Conservation (phyloP, 371 early-diverging fungal genomes). For the Smittium culicis region DNA sequence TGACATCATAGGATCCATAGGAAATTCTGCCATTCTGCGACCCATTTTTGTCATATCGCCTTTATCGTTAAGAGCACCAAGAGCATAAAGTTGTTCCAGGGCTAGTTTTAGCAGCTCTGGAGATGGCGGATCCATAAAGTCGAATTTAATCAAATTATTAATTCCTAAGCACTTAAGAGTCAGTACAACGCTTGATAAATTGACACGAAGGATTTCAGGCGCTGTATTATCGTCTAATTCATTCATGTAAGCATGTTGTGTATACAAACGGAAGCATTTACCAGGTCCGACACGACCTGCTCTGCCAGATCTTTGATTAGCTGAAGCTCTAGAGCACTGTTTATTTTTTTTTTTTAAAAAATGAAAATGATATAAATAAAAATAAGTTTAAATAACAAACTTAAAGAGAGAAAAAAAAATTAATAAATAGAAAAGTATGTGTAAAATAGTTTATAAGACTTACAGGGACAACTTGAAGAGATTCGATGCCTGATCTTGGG, state of each 20-base stretch:
- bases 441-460: constrained; percentile 31
- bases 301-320: constrained; percentile 95
- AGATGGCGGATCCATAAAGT: constrained; percentile 96
- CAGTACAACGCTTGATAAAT: constrained; percentile 81
- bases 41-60: constrained; percentile 94
- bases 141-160: constrained; percentile 89
- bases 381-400: background rate
- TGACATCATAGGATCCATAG: constrained; percentile 90
- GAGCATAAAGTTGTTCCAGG: constrained; percentile 83
- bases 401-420: constrained; percentile 19
- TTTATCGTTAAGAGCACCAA: constrained; percentile 87
- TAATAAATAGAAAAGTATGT: constrained; percentile 4
- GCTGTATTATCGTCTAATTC: constrained; percentile 86
- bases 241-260: constrained; percentile 83
- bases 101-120: constrained; percentile 84
- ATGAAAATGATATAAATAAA: too few species aligned
- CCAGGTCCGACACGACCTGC: constrained; percentile 97
- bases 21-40: constrained; percentile 96
- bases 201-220: constrained; percentile 94
- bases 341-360: too few species aligned
- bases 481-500: constrained; percentile 91
- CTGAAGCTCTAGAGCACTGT: constrained; percentile 82
- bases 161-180: constrained; percentile 86
- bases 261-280: constrained; percentile 96
- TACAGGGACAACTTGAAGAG: constrained; percentile 62